Evolutionary conservation across 495 filamentous ascomycete genomes (phyloP).

Genomic region (Aspergillus cavernicola): DNA sequence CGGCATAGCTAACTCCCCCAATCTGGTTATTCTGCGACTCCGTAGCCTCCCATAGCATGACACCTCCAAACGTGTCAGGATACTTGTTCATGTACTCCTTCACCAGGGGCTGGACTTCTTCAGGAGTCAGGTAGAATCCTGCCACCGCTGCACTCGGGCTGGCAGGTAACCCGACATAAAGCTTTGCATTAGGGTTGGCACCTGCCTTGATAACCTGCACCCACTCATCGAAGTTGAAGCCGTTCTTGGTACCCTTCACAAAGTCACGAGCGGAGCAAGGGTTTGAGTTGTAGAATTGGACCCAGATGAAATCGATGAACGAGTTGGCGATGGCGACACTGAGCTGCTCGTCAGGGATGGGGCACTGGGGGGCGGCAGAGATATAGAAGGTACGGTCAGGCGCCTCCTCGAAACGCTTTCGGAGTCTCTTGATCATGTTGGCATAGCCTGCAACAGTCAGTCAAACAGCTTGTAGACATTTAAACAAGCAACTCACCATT

Average conservation of each 20-base stretch:
- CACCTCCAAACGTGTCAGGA: slow-evolving; percentile 58
- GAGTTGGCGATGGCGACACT: slow-evolving; percentile 45
- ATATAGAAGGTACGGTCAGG: slow-evolving; percentile 54
- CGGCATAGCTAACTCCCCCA: slow-evolving; percentile 39
- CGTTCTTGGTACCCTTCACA: slow-evolving; percentile 35
- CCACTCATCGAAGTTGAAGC: slow-evolving; percentile 66
- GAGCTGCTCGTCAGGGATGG: slow-evolving; percentile 55
- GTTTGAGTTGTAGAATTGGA: slow-evolving; percentile 66
- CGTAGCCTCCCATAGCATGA: slow-evolving; percentile 72
- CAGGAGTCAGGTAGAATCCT: slow-evolving; percentile 44
- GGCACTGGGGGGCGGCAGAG: slow-evolving; percentile 63
- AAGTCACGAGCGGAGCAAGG: slow-evolving; percentile 53
- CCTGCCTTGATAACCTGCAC: slow-evolving; percentile 55
- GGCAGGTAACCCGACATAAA: slow-evolving; percentile 62
- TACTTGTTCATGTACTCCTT: slow-evolving; percentile 46
- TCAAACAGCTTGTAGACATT: neutral
- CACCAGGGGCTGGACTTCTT: slow-evolving; percentile 47
- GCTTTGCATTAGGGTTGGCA: slow-evolving; percentile 58
- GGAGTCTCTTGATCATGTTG: slow-evolving; percentile 49
- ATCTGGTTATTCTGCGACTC: slow-evolving; percentile 45
- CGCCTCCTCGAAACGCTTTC: slow-evolving; percentile 42
- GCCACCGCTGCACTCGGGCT: slow-evolving; percentile 26
- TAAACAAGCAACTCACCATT: slow-evolving; percentile 34
- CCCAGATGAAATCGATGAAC: slow-evolving; percentile 61
- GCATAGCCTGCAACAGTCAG: slow-evolving; percentile 32